Conservation (phyloP, 345 rosid species). For the Syzygium aqueum region DNA sequence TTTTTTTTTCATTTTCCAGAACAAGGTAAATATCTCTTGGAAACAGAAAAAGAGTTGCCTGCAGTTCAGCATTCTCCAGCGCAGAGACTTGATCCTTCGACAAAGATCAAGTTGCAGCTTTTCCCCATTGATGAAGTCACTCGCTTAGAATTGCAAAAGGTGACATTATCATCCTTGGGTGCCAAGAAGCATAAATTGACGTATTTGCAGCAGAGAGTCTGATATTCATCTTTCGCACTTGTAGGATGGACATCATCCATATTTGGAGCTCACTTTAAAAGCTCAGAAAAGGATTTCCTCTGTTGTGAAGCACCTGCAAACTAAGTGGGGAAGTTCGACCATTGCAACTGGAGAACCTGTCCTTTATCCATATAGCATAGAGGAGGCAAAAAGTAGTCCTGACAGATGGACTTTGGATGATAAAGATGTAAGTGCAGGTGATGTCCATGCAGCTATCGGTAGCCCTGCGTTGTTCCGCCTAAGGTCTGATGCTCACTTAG, state of each 20-base stretch:
- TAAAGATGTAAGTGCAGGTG: constrained; percentile 30
- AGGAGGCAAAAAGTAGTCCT: constrained; percentile 12
- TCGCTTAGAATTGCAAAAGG: constrained; percentile 62
- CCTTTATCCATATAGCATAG: constrained; percentile 43
- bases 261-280: constrained; percentile 62
- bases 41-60: constrained; percentile 4
- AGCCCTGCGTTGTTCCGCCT: constrained; percentile 68
- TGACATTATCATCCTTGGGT: constrained; percentile 1
- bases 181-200: not conserved
- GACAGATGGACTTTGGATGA: constrained; percentile 47
- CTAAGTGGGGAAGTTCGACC: constrained; percentile 12
- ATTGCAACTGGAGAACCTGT: constrained; percentile 53
- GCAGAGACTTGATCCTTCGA: constrained; percentile 16
- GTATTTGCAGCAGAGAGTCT: not conserved
- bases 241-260: constrained; percentile 84
- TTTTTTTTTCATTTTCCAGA: not conserved
- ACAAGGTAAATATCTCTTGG: not conserved
- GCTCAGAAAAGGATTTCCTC: constrained; percentile 6
- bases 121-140: constrained; percentile 72
- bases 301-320: constrained; percentile 8
- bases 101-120: constrained; percentile 77
- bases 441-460: constrained; percentile 53
- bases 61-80: constrained; percentile 12
- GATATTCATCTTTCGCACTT: not conserved
- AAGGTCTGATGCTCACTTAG: constrained; percentile 35